Percentiles rank a stretch among this genome's conserved stretches.
phyloP scores from a whole-genome alignment of 1,284 basidiomycete genomes.

The Flammula alnicola region DNA sequence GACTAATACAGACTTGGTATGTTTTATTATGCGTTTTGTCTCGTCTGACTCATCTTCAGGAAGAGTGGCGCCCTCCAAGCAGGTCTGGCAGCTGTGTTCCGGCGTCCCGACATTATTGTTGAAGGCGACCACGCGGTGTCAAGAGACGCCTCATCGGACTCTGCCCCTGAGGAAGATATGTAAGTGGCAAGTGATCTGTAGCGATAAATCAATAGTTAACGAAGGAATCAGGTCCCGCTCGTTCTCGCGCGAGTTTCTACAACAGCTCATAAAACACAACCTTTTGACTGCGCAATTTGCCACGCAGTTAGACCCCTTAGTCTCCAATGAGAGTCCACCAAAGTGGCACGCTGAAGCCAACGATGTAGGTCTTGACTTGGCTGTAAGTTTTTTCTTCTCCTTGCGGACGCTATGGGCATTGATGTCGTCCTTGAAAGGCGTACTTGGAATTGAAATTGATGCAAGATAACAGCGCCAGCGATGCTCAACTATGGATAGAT shows the following conservation, averaged over 20 bases:
- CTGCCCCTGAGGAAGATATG: conserved; percentile 33
- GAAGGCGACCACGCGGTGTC: conserved; percentile 50
- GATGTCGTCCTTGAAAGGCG: conserved; percentile 39
- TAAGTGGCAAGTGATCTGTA: conserved; percentile 16
- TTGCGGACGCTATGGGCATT: neutral
- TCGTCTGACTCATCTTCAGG: conserved; percentile 6
- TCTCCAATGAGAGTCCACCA: conserved; percentile 51
- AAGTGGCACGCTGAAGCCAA: conserved; percentile 60
- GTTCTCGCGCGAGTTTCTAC: conserved; percentile 62
- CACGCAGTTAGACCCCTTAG: conserved; percentile 52
- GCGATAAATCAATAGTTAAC: neutral
- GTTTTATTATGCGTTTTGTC: conserved; percentile 18
- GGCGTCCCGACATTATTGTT: conserved; percentile 54
- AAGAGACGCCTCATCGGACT: conserved; percentile 23
- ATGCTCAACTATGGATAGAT: conserved; percentile 53
- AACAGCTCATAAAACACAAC: conserved; percentile 55
- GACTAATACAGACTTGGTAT: conserved; percentile 59
- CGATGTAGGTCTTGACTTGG: conserved; percentile 57
- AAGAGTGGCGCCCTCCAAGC: conserved; percentile 62
- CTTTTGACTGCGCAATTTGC: conserved; percentile 60
- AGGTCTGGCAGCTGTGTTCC: conserved; percentile 53
- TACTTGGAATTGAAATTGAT: conserved; percentile 67
- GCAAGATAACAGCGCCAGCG: conserved; percentile 52
- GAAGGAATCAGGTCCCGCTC: conserved; percentile 42
- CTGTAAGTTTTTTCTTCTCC: conserved; percentile 41